phyloP scores from a whole-genome alignment of 1,139 yeast species.

The Protomyces lactucae-debilis region DNA sequence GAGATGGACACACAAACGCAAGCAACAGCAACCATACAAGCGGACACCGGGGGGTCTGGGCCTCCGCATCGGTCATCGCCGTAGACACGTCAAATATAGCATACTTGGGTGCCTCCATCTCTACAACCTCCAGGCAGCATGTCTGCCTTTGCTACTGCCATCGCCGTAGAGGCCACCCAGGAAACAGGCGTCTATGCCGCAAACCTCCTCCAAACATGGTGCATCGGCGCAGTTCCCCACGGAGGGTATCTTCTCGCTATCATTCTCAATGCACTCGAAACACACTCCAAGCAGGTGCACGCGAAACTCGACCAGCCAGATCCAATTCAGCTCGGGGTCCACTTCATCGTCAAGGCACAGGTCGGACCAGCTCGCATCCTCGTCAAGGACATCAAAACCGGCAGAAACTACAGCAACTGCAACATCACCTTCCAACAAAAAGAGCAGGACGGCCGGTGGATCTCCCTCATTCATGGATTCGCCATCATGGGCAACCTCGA shows the following conservation, averaged over 20 bases:
- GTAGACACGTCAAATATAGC: no score
- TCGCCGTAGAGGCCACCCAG: neutral
- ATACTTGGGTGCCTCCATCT: neutral
- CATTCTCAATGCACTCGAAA: slow-evolving; percentile 15
- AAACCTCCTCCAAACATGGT: slow-evolving; percentile 1
- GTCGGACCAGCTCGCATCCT: slow-evolving; percentile 9
- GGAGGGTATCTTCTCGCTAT: slow-evolving; percentile 24
- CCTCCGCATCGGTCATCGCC: no score
- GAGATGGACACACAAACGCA: no score
- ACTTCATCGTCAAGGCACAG: slow-evolving; percentile 18
- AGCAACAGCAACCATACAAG: no score
- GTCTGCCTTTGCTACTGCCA: slow-evolving; percentile 12
- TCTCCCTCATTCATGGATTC: slow-evolving; percentile 11
- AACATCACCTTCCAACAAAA: slow-evolving; percentile 11
- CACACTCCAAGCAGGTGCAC: slow-evolving; percentile 4
- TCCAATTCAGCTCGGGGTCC: slow-evolving; percentile 14
- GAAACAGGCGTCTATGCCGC: neutral
- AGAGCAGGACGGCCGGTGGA: slow-evolving; percentile 14
- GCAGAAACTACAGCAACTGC: slow-evolving; percentile 23
- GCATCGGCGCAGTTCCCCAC: slow-evolving; percentile 24
- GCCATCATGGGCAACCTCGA: slow-evolving; percentile 16
- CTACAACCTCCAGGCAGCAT: neutral
- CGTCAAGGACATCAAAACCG: slow-evolving; percentile 15
- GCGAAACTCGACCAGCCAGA: slow-evolving; percentile 10
- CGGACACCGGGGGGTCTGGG: no score